Conservation (phyloP, 2,329 filamentous ascomycete genomes). For the Bimuria novae-zelandiae region DNA sequence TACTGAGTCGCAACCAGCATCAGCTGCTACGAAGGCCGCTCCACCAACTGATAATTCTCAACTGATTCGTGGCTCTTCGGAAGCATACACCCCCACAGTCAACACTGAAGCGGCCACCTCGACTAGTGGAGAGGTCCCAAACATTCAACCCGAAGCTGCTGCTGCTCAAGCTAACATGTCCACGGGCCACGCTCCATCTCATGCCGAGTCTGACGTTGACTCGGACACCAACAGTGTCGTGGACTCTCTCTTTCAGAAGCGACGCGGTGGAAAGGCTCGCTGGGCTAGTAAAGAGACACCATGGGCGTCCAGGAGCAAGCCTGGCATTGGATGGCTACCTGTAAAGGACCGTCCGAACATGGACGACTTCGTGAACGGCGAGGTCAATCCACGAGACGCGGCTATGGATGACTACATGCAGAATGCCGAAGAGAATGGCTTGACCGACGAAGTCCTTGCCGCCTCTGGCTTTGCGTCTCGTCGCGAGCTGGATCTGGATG, state of each 20-base stretch:
- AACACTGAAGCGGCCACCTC: not conserved
- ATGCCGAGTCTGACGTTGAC: constrained; percentile 15
- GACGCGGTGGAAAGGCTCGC: constrained; percentile 30
- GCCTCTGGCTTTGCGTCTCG: constrained; percentile 32
- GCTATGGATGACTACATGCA: constrained; percentile 72
- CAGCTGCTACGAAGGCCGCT: not conserved
- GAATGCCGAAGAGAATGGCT: constrained; percentile 61
- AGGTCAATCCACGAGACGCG: constrained; percentile 27
- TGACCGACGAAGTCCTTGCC: constrained; percentile 33
- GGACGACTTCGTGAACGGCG: constrained; percentile 24
- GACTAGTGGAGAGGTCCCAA: not conserved
- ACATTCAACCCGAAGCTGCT: not conserved
- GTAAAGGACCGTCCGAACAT: constrained; percentile 24
- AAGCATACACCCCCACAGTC: constrained; percentile 1
- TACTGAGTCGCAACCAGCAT: not conserved
- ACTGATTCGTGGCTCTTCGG: constrained; percentile 9
- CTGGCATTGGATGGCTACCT: constrained; percentile 43
- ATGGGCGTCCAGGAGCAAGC: constrained; percentile 44
- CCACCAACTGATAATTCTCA: not conserved
- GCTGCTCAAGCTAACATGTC: not conserved
- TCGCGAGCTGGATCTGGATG: constrained; percentile 41
- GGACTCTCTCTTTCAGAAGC: constrained; percentile 27
- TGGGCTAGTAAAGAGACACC: constrained; percentile 37
- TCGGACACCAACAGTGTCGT: constrained; percentile 32
- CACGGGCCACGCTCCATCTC: not conserved